phyloP scores from a whole-genome alignment of 2,329 filamentous ascomycete species.

The Amauroascus verrucosus region DNA sequence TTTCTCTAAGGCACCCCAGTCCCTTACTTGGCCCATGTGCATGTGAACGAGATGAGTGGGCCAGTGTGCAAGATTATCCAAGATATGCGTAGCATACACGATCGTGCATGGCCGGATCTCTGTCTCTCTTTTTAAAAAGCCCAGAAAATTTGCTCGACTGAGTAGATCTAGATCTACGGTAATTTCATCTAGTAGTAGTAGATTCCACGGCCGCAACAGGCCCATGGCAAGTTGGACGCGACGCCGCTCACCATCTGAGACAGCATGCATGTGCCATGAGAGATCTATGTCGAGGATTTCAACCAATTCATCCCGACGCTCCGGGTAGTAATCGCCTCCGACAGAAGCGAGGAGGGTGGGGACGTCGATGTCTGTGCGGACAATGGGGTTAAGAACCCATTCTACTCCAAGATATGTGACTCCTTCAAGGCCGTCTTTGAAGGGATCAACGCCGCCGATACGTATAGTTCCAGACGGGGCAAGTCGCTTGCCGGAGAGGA shows the following conservation, averaged over 20 bases:
- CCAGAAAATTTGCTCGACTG: constrained; percentile 71
- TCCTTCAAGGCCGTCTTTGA: constrained; percentile 78
- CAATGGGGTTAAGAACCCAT: constrained; percentile 96
- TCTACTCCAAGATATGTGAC: constrained; percentile 95
- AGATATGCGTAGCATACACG: constrained; percentile 93
- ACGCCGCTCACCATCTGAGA: constrained; percentile 82
- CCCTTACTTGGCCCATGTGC: constrained; percentile 77
- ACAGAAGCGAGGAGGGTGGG: constrained; percentile 73
- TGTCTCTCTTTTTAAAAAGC: constrained; percentile 79
- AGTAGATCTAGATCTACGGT: constrained; percentile 92
- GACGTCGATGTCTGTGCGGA: constrained; percentile 89
- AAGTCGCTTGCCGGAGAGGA: constrained; percentile 89
- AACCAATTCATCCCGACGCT: constrained; percentile 76
- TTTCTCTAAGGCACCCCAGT: constrained; percentile 64
- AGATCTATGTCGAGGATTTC: constrained; percentile 84
- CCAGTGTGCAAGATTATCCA: constrained; percentile 92
- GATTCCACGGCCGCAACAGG: constrained; percentile 77
- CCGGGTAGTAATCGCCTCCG: constrained; percentile 73
- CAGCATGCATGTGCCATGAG: constrained; percentile 89
- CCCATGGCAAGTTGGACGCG: constrained; percentile 96
- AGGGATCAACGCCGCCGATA: constrained; percentile 79
- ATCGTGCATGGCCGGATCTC: constrained; percentile 74
- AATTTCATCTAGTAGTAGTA: constrained; percentile 88
- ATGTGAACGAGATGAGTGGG: constrained; percentile 94
- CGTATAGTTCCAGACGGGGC: constrained; percentile 64